Conservation (phyloP, 1,284 basidiomycete genomes). For the Puccinia horiana region DNA sequence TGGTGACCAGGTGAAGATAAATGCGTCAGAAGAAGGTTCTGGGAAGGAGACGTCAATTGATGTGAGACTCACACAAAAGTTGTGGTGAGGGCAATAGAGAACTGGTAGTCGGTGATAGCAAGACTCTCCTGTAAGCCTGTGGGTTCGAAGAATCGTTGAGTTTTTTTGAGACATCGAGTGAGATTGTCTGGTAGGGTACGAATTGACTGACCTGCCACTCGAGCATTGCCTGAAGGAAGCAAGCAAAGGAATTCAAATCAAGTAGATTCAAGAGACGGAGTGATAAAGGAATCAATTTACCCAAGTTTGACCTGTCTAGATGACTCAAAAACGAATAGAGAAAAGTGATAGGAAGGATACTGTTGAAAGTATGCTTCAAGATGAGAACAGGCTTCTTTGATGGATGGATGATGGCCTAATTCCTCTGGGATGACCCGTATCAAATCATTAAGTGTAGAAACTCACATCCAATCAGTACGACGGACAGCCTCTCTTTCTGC, state of each 20-base stretch:
- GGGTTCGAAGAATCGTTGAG: not conserved
- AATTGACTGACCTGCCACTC: constrained; percentile 39
- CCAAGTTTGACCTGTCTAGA: constrained; percentile 45
- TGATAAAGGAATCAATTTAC: not conserved
- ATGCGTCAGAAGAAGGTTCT: not conserved
- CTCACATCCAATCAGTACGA: constrained; percentile 22
- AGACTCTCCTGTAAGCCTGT: constrained; percentile 41
- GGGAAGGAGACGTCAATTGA: not conserved
- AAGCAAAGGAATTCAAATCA: not conserved
- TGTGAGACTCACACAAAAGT: constrained; percentile 37
- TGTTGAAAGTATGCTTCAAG: not conserved
- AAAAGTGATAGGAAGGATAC: constrained; percentile 36
- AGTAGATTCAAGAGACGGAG: not conserved
- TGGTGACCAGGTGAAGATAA: not conserved
- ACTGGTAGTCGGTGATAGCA: constrained; percentile 31
- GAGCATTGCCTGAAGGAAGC: constrained; percentile 33
- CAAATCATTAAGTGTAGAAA: not conserved
- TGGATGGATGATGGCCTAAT: not conserved
- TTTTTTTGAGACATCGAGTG: not conserved
- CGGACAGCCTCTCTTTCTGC: constrained; percentile 23
- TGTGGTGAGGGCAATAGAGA: constrained; percentile 39
- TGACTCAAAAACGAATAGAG: constrained; percentile 46
- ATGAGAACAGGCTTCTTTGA: not conserved
- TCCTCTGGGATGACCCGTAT: not conserved
- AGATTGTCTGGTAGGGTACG: not conserved